These are phyloP conservation scores for Dendrobium nobile DNA, from an alignment of 106 monocot genomes.

Conservation along the genomic window DNA sequence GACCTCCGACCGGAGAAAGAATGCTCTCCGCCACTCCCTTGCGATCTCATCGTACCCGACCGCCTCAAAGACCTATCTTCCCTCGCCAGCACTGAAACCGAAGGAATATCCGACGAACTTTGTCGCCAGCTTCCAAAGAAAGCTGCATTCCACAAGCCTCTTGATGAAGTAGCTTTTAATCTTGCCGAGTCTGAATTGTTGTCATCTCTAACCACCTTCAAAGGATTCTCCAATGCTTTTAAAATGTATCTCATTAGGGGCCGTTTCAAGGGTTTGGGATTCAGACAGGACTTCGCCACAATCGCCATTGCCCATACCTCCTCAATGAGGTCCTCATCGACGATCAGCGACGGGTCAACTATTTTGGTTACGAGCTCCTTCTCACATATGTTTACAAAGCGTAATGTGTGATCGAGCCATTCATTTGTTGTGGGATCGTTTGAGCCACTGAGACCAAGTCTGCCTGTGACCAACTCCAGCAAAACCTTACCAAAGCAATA, in stretches of 20 bases:
- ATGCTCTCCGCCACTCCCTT: constrained; percentile 50
- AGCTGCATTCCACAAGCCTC: constrained; percentile 57
- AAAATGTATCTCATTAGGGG: constrained; percentile 53
- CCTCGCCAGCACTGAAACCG: constrained; percentile 13
- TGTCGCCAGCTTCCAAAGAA: constrained; percentile 68
- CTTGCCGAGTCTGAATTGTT: constrained; percentile 28
- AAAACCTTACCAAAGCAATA: constrained; percentile 77
- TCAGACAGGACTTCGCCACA: constrained; percentile 73
- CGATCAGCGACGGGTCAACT: constrained; percentile 64
- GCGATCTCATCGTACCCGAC: constrained; percentile 42
- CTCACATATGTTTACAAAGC: constrained; percentile 49
- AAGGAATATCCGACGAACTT: constrained; percentile 34
- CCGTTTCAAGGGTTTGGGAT: constrained; percentile 49
- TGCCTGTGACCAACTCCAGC: constrained; percentile 75
- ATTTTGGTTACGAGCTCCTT: constrained; percentile 65
- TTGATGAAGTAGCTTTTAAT: constrained; percentile 47
- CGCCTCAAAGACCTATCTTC: constrained; percentile 37
- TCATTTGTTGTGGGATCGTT: constrained; percentile 34
- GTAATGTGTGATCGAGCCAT: constrained; percentile 46
- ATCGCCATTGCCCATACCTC: constrained; percentile 90
- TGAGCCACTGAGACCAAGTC: constrained; percentile 47
- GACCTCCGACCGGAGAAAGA: constrained; percentile 32
- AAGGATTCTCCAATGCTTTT: constrained; percentile 64
- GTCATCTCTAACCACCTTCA: constrained; percentile 72
- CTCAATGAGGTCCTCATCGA: constrained; percentile 75